Percentiles rank a stretch among this genome's conserved stretches.
phyloP scores from a whole-genome alignment of 805 yeast genomes.

The Lachancea dasiensis region DNA sequence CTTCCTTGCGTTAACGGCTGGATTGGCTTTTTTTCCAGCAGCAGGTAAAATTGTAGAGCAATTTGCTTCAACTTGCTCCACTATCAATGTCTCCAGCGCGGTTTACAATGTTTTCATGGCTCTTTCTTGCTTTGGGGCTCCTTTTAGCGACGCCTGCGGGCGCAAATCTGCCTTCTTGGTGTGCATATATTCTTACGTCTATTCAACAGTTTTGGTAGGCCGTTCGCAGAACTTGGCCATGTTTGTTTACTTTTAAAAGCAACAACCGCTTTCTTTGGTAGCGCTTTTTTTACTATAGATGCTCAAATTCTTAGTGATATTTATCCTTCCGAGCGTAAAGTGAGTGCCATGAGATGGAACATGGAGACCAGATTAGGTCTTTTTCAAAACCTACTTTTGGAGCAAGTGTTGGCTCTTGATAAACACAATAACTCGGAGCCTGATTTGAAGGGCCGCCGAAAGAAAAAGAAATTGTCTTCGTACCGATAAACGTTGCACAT shows the following conservation, averaged over 20 bases:
- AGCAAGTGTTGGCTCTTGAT: conserved; percentile 35
- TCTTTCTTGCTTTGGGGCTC: conserved; percentile 42
- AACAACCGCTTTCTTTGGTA: conserved; percentile 47
- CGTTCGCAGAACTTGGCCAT: conserved; percentile 46
- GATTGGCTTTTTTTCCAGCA: conserved; percentile 46
- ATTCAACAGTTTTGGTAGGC: conserved; percentile 37
- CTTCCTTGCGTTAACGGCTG: conserved; percentile 41
- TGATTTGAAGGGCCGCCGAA: conserved; percentile 22
- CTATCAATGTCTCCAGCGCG: conserved; percentile 48
- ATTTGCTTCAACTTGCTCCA: conserved; percentile 42
- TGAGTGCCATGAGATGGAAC: conserved; percentile 44
- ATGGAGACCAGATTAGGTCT: conserved; percentile 52
- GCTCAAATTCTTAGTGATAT: conserved; percentile 48
- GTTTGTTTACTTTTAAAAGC: conserved; percentile 49
- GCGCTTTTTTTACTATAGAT: conserved; percentile 49
- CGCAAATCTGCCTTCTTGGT: conserved; percentile 40
- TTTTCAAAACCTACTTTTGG: conserved; percentile 49
- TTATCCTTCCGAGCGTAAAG: conserved; percentile 44
- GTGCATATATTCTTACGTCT: conserved; percentile 33
- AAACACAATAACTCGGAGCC: conserved; percentile 26
- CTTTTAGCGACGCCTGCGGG: conserved; percentile 50
- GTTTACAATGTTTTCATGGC: conserved; percentile 48
- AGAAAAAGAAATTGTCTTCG: conserved; percentile 36
- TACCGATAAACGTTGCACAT: conserved; percentile 46
- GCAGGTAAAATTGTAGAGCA: conserved; percentile 42